Conservation (phyloP, 352 stramenopile genomes). For the Thalassiosira delicatula region DNA sequence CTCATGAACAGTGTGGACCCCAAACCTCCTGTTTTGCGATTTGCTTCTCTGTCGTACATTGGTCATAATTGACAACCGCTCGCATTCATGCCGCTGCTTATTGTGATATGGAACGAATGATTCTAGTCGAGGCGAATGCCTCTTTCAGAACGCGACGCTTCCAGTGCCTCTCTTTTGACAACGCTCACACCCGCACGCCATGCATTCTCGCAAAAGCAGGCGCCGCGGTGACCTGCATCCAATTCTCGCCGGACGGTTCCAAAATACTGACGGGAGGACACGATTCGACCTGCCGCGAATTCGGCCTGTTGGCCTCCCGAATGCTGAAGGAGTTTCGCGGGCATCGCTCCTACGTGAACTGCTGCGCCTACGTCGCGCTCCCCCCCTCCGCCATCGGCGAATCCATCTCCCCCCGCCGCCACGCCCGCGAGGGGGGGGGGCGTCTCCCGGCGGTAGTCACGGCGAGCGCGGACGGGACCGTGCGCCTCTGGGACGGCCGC, state of each 20-base stretch:
- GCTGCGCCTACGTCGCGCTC: conserved; percentile 66
- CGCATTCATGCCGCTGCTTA: too few relatives aligned
- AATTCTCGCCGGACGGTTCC: conserved; percentile 90
- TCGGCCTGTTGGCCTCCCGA: conserved; percentile 90
- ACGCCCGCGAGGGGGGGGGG: not conserved
- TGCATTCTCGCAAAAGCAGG: conserved; percentile 31
- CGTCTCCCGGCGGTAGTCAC: conserved; percentile 85
- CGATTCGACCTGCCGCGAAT: conserved; percentile 90
- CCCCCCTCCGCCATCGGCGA: conserved; percentile 20
- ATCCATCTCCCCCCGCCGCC: too few relatives aligned
- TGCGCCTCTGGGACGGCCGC: conserved; percentile 90
- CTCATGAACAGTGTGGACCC: too few relatives aligned
- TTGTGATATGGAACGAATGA: too few relatives aligned
- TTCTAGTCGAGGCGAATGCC: too few relatives aligned
- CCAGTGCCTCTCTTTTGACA: too few relatives aligned
- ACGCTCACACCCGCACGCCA: too few relatives aligned
- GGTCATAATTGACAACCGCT: too few relatives aligned
- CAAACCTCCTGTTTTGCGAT: too few relatives aligned
- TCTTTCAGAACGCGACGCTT: too few relatives aligned
- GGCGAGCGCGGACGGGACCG: conserved; percentile 88
- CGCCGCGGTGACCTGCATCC: conserved; percentile 86
- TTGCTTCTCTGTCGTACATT: too few relatives aligned
- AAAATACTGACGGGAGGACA: conserved; percentile 90
- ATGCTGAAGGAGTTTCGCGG: conserved; percentile 93
- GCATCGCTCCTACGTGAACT: conserved; percentile 92